Base-by-base conservation (phyloP, 1,284 basidiomycete species). In the Ceraceosorus guamensis region DNA sequence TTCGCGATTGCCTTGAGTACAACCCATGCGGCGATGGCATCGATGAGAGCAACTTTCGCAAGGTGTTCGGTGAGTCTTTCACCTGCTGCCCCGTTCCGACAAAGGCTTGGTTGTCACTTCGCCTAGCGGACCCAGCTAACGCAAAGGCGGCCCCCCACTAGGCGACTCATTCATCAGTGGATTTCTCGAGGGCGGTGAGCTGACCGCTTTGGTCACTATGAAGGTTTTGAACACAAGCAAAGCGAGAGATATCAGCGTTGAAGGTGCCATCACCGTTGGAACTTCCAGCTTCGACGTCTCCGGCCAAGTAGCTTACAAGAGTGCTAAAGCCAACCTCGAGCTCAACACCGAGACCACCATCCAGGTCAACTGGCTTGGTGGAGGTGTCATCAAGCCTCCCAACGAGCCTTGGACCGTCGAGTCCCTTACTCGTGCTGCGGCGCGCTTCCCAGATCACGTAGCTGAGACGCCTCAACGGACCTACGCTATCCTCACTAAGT, bases 401-500 rank as follows among this genome's bases (percentile, higher is more conserved):
- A 37, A 51, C 14, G 50, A 51, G 35, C 32, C 50, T 6, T 51
- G 50, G 50, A 51, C 50, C 4, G 18, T 51, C 6, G 50, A 51
- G n/a, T 51, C 50, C 6, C 35, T 51, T 6, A n/a, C 50, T 16
- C 33, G 50, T 13, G 50, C 50, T 6, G 50, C 50, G 4, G 39
- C 50, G 31, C 34, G 50, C 6, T 51, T 51, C 50, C 50, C 50
- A 3, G 50, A 51, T 31, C 50, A 51, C 31, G 50, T 51, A 4
- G 50, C 50, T 4, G 7, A 39, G 5, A 41, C 50, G 11, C 50
- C 50, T 30, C 34, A 41, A 13, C 50, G 50, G 6, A 51, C 50
- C 14, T 51, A 51, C 37, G 50, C 50, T 6, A 51, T 51, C 24
- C 35, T 51, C n/a, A 51, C 50, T 7, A 51, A 51, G 34, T 51